Conservation (phyloP, 2,329 filamentous ascomycete species). For the Alternaria triticimaculans region DNA sequence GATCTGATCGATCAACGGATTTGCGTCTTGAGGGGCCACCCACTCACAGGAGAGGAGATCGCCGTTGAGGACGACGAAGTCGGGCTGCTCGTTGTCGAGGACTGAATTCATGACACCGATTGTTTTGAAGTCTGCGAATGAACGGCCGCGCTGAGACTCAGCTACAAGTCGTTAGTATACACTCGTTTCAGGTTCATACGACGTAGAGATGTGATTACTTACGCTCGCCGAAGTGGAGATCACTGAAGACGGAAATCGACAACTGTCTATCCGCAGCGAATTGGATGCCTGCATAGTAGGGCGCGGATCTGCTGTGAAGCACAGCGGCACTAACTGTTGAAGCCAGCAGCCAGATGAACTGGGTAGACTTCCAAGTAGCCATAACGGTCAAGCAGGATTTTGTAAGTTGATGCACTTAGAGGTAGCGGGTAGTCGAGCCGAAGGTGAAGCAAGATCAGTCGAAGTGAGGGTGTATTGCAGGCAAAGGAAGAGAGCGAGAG, state of each 20-base stretch:
- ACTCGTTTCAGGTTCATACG: not conserved
- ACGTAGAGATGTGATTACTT: constrained; percentile 38
- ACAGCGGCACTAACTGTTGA: constrained; percentile 8
- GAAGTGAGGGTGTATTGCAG: not conserved
- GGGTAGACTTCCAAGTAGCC: constrained; percentile 26
- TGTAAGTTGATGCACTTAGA: not conserved
- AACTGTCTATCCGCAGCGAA: constrained; percentile 50
- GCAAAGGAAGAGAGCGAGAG: not conserved
- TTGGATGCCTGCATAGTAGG: constrained; percentile 31
- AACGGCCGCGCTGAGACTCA: constrained; percentile 8
- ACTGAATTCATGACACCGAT: constrained; percentile 64
- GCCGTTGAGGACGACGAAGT: constrained; percentile 73
- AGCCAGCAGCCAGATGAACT: constrained; percentile 19
- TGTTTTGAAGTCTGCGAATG: constrained; percentile 63
- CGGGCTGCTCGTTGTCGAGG: constrained; percentile 62
- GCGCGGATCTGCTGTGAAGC: not conserved
- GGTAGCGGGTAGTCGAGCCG: not conserved
- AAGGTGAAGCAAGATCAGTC: not conserved
- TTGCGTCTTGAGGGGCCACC: constrained; percentile 23
- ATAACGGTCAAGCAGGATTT: not conserved
- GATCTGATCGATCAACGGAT: constrained; percentile 31
- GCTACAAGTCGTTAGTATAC: constrained; percentile 17
- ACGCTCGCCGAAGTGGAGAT: constrained; percentile 76
- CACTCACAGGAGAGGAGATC: constrained; percentile 73
- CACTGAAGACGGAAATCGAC: constrained; percentile 67